Evolutionary conservation across 768 basidiomycete species (phyloP).

Genomic region (Glaciozyma antarctica): DNA sequence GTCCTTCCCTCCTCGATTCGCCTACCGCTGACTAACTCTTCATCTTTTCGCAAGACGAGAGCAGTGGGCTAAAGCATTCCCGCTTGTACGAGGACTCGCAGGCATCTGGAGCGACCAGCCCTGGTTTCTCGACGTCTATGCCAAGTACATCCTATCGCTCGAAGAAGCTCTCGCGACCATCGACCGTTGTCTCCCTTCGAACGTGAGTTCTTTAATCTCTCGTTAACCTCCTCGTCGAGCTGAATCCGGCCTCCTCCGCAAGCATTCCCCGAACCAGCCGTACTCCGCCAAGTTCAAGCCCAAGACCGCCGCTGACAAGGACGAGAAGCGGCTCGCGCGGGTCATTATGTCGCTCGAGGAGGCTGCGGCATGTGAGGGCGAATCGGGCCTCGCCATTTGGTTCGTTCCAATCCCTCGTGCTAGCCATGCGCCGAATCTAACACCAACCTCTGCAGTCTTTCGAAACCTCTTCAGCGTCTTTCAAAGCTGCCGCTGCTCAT

Average conservation of each 20-base stretch:
- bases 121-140: slow-evolving; percentile 78
- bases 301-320: slow-evolving; percentile 70
- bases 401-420: no score
- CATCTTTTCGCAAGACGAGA: slow-evolving; percentile 44
- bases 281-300: slow-evolving; percentile 31
- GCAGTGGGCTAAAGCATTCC: slow-evolving; percentile 86
- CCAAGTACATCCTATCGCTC: slow-evolving; percentile 84
- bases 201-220: slow-evolving; percentile 37
- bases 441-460: slow-evolving; percentile 43
- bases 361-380: slow-evolving; percentile 70
- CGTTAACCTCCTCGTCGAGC: slow-evolving; percentile 21
- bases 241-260: background rate
- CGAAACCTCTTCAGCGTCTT: slow-evolving; percentile 92
- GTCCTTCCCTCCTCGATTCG: no score
- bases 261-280: no score
- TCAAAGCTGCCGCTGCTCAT: slow-evolving; percentile 95
- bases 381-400: slow-evolving; percentile 88
- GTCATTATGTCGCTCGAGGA: slow-evolving; percentile 72
- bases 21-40: background rate
- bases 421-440: no score
- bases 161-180: slow-evolving; percentile 82
- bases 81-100: slow-evolving; percentile 23
- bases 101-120: slow-evolving; percentile 33
- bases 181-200: slow-evolving; percentile 59
- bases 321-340: slow-evolving; percentile 65